Evolutionary conservation across 306 rosid species (phyloP), one percentile per base, ranked within the genome.

Genomic region (Dalbergia cultrata): DNA sequence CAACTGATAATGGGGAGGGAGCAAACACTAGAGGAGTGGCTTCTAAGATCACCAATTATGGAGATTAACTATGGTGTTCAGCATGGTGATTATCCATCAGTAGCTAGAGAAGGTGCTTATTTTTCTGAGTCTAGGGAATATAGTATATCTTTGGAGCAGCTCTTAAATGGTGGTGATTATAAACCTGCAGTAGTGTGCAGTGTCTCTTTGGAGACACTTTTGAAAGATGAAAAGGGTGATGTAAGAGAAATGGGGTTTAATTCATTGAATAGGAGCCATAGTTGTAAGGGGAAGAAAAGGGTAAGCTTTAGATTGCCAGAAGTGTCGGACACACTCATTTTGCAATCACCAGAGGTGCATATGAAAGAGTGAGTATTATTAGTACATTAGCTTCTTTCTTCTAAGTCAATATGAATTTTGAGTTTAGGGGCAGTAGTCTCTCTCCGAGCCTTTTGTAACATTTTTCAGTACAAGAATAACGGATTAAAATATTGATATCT

Each of bases 251-350:
- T 22, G 60, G 78, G 67, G 39, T 67, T 70, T 44, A 75, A 73
- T 75, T 70, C 86, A 58, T 18, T 80, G 13, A 35, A 72, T 8
- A 69, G 76, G 75, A 80, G 70, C 65, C 62, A 66, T 37, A 90
- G 82, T 62, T 26, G 62, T 13, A 80, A 81, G 69, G 57, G 31
- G 58, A 88, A 72, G 88, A 90, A 86, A 84, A 77, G 78, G 67
- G 91, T 84, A 13, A 90, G 81, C 67, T 88, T 86, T 83, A 80
- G 50, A 63, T 37, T 60, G 8, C 93, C 88, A 67, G 83, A 86
- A 81, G 90, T 75, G 61, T 85, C 89, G 1, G 95, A 91, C 65
- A 83, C 78, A 45, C 72, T 89, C 63, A 86, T 84, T 75, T 65
- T 87, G 49, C 21, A 75, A 53, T 75, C 88, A 71, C 58, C 83